Percentiles rank a stretch among this genome's conserved stretches.
phyloP scores from a whole-genome alignment of 345 rosid genomes.

The Salix purpurea region DNA sequence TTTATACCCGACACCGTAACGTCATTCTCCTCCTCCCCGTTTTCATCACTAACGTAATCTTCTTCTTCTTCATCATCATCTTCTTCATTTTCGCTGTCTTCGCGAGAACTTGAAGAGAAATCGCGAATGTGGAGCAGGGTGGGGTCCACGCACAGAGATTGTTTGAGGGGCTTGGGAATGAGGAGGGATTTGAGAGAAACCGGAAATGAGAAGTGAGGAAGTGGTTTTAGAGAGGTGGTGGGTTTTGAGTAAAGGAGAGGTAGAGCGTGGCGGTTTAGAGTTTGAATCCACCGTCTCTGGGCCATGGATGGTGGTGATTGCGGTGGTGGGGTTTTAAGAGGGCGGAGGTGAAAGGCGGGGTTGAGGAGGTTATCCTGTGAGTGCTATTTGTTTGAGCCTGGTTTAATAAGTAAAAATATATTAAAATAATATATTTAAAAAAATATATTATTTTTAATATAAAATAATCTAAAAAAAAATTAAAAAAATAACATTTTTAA shows the following conservation, averaged over 20 bases:
- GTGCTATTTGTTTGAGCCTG: no score
- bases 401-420: no score
- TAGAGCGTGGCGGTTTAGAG: slow-evolving; percentile 30
- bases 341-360: no score
- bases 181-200: slow-evolving; percentile 15
- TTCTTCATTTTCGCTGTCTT: slow-evolving; percentile 5
- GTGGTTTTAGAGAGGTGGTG: background rate
- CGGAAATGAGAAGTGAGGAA: background rate
- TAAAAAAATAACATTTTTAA: no score
- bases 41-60: background rate
- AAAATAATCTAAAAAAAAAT: no score
- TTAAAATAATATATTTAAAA: no score
- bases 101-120: slow-evolving; percentile 45
- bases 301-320: slow-evolving; percentile 43
- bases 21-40: background rate
- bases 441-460: no score
- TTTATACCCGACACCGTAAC: background rate
- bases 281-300: slow-evolving; percentile 48
- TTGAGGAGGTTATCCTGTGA: background rate
- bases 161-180: background rate
- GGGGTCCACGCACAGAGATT: slow-evolving; percentile 2
- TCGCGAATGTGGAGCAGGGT: slow-evolving; percentile 25
- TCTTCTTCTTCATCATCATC: slow-evolving; percentile 18
- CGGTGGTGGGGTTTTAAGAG: background rate
- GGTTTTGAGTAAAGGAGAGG: slow-evolving; percentile 29